phyloP scores from a whole-genome alignment of 208 protist genomes.

The Porcisia hertigi region DNA sequence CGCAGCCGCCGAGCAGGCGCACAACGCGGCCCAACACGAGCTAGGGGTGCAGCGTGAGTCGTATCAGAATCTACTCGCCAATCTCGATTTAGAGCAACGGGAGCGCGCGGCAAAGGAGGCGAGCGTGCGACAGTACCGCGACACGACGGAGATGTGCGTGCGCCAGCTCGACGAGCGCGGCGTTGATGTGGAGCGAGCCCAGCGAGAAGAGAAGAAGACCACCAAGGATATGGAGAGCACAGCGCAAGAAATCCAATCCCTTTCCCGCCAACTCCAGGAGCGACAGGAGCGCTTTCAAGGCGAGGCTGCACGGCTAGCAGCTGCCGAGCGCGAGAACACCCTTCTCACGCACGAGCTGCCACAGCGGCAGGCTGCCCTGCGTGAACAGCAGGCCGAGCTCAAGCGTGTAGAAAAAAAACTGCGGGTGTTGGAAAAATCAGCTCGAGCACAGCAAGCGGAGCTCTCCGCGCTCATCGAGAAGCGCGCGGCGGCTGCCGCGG shows the following conservation, averaged over 20 bases:
- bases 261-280: slow-evolving; percentile 66
- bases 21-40: slow-evolving; percentile 26
- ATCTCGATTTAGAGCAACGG: slow-evolving; percentile 66
- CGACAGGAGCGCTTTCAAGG: slow-evolving; percentile 69
- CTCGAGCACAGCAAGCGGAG: slow-evolving; percentile 65
- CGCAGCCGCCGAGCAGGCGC: slow-evolving; percentile 5
- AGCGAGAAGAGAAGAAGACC: slow-evolving; percentile 46
- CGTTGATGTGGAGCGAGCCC: slow-evolving; percentile 37
- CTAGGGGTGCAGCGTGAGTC: slow-evolving; percentile 43
- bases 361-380: slow-evolving; percentile 73
- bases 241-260: slow-evolving; percentile 42
- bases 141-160: slow-evolving; percentile 58
- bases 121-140: slow-evolving; percentile 89
- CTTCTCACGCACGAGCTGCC: slow-evolving; percentile 83
- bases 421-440: slow-evolving; percentile 38
- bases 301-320: slow-evolving; percentile 77
- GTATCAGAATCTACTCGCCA: slow-evolving; percentile 63
- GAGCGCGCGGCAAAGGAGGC: slow-evolving; percentile 88
- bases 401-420: slow-evolving; percentile 34
- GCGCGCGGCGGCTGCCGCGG: slow-evolving; percentile 48
- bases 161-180: slow-evolving; percentile 53
- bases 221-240: slow-evolving; percentile 33
- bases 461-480: slow-evolving; percentile 48
- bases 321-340: slow-evolving; percentile 84
- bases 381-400: slow-evolving; percentile 79